Evolutionary conservation across 1,284 basidiomycete species (phyloP), one percentile per base, ranked within the genome.

Genomic region (Rhodotorula sp.): DNA sequence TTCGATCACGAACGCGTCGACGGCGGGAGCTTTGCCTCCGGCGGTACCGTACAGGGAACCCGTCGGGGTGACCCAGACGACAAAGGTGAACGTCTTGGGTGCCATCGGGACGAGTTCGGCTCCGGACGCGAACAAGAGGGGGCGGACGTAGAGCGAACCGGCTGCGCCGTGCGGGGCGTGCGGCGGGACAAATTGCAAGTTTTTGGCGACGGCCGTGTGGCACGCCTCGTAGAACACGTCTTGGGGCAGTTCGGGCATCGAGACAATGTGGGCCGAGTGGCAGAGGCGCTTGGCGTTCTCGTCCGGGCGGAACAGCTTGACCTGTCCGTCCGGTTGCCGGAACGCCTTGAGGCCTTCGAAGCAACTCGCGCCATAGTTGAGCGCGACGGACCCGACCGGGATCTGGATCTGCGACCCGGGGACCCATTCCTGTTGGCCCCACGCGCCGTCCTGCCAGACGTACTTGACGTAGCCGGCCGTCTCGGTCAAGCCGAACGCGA

Each of bases 341-440:
- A 78, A 76, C 58, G 76, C 80, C 77, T 81, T 81, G 68, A 81
- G 76, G 4, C 80, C 80, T 61, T 81, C 80, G 54, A 81, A 81
- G 43, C 58, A 64, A 23, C 52, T 59, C 3, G 56, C 76, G 59
- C 74, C 81, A 58, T 82, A 82, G 73, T 81, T 81, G 74, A 82
- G 79, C 26, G 79, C 78, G 49, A 79, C 73, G 5, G 69, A 62
- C 18, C 64, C 67, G 64, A 68, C 64, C 26, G 52, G 79, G 18
- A 82, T 68, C 31, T 78, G 78, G 63, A 82, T 64, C 57, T 80
- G 76, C 26, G 77, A 76, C 61, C 78, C 78, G 49, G 77, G 76
- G 62, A 77, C 75, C 68, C 68, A 73, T 51, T 72, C 62, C 6
- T 61, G 47, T 39, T 64, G 26, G n/a, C 69, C 60, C 72, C 69